Evolutionary conservation across 768 basidiomycete species (phyloP), one percentile per base, ranked within the genome.

Genomic region (Kwoniella shandongensis): DNA sequence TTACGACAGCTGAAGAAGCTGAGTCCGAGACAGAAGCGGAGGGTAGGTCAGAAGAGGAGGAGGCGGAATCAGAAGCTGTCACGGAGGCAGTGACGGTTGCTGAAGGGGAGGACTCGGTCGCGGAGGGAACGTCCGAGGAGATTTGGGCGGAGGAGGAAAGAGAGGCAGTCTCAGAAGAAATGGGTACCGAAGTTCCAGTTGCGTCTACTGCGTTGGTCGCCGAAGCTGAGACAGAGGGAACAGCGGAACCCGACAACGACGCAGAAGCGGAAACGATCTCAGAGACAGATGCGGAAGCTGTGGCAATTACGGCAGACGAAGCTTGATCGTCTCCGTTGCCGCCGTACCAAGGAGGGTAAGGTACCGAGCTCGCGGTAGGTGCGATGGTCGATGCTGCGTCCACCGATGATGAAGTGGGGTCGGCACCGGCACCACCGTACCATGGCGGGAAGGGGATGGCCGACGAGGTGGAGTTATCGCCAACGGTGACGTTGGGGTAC

Each of bases 1-100:
- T 66, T 22, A 73, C 62, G 20, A 48, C 46, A n/a, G 69, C 50
- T n/a, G 53, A 54, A 22, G 47, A 17, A 29, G 67, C 56, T 17
- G 42, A 55, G n/a, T 27, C 32, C 18, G 44, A 52, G 13, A 51
- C 50, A 25, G 57, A 53, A 27, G 57, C 13, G 38, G 54, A 49
- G 18, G 54, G 7, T 20, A 27, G n/a, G 26, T 23, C 23, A 12
- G 50, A 40, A 18, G 39, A 27, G 41, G 46, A 44, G 11, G 61
- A 58, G 8, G 52, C 42, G 2, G 52, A 48, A 6, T 41, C 42
- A n/a, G 54, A 59, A 5, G 36, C 38, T 20, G 56, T 44, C 12
- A 46, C 25, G 12, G 35, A 7, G n/a, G 53, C 11, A 29, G n/a
- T 52, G 38, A 36, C 44, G 18, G 47, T 42, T 5, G 25, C 51